Conservation (phyloP, 1,284 basidiomycete species). For the Sporisorium iseilematis-ciliati region DNA sequence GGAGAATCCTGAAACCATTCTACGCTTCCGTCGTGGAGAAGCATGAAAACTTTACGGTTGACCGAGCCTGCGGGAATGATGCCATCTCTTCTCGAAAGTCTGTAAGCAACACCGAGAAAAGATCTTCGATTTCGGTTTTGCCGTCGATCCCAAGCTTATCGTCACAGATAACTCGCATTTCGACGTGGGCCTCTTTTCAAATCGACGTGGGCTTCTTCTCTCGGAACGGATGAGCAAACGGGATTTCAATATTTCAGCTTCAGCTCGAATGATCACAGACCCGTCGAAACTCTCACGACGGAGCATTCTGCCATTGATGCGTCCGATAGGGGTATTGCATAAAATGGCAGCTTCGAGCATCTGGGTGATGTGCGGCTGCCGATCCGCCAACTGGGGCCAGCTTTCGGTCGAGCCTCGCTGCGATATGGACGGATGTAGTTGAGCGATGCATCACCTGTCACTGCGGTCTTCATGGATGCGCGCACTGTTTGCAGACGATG, state of each 20-base stretch:
- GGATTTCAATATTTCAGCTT: not conserved
- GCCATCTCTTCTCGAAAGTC: not conserved
- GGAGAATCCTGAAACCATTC: not conserved
- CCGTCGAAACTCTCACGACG: not conserved
- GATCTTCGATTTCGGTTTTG: too few species aligned
- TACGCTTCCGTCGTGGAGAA: not conserved
- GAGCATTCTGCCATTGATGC: not conserved
- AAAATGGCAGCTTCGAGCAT: not conserved
- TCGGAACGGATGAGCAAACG: not conserved
- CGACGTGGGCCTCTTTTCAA: too few species aligned
- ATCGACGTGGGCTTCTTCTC: too few species aligned
- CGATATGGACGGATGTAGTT: not conserved
- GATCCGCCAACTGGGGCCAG: not conserved
- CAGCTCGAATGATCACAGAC: not conserved
- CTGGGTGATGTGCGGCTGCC: not conserved
- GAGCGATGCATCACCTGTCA: too few species aligned
- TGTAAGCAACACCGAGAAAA: too few species aligned
- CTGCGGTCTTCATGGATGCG: too few species aligned
- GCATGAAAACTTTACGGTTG: not conserved
- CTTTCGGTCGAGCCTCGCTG: not conserved
- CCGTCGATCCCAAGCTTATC: too few species aligned
- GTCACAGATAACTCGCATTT: too few species aligned
- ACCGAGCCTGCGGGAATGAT: conserved; percentile 7
- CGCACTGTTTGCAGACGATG: too few species aligned
- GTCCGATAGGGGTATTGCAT: not conserved